These are phyloP conservation scores for Neofusicoccum sp. DNA, from an alignment of 2,329 filamentous ascomycete genomes.

Conservation along the genomic window DNA sequence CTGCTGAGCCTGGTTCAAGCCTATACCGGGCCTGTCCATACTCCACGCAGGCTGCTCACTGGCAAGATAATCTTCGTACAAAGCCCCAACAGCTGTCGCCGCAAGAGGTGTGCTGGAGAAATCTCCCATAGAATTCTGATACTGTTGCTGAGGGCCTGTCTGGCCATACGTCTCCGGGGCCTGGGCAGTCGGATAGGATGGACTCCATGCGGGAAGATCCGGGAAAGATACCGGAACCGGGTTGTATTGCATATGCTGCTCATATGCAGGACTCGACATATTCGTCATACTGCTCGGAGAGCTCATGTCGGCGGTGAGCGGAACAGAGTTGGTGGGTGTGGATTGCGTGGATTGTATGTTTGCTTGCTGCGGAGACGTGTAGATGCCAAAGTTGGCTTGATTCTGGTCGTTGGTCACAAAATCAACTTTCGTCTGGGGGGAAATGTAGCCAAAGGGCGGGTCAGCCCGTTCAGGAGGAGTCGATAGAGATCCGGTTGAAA, in stretches of 20 bases:
- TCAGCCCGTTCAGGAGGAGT: conserved; percentile 35
- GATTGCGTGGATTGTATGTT: conserved; percentile 29
- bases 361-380: conserved; percentile 24
- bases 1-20: conserved; percentile 76
- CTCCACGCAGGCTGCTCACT: conserved; percentile 57
- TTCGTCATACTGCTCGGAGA: background rate
- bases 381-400: conserved; percentile 23
- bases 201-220: conserved; percentile 37
- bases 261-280: conserved; percentile 3
- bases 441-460: conserved; percentile 39
- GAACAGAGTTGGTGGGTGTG: conserved; percentile 15
- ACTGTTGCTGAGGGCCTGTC: conserved; percentile 23
- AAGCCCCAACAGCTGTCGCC: conserved; percentile 2
- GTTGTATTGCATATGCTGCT: conserved; percentile 24
- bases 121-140: background rate
- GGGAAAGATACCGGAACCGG: conserved; percentile 37
- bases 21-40: conserved; percentile 31
- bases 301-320: background rate
- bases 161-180: conserved; percentile 28
- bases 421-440: conserved; percentile 30
- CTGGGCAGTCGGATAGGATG: conserved; percentile 34
- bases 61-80: conserved; percentile 43
- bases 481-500: conserved; percentile 37
- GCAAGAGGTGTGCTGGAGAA: background rate
- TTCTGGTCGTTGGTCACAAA: conserved; percentile 23